phyloP scores from a whole-genome alignment of 768 basidiomycete genomes.

The Boletus subparvulus region DNA sequence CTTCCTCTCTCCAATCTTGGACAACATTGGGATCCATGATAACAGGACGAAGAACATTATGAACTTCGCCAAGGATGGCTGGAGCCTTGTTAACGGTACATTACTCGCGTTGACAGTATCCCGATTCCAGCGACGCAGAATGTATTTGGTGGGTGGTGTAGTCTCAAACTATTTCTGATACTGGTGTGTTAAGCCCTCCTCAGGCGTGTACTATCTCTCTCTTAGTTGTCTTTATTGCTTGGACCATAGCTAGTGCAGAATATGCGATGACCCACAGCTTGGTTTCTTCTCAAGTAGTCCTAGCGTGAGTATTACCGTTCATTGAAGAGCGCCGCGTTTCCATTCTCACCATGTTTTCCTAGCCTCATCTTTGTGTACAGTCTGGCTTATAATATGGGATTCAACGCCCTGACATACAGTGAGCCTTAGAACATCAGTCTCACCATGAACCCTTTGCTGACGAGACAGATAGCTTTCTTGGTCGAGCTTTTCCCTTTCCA shows the following conservation, averaged over 20 bases:
- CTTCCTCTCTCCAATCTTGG: slow-evolving; percentile 12
- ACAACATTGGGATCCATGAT: slow-evolving; percentile 22
- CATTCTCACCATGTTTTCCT: background rate
- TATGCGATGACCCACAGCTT: slow-evolving; percentile 14
- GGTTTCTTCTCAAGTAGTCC: slow-evolving; percentile 3
- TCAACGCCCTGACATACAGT: slow-evolving; percentile 10
- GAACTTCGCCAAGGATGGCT: slow-evolving; percentile 10
- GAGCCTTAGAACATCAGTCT: background rate
- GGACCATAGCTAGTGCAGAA: slow-evolving; percentile 21
- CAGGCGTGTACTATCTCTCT: slow-evolving; percentile 19
- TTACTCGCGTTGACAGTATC: slow-evolving; percentile 4
- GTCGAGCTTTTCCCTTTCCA: slow-evolving; percentile 71
- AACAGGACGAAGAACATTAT: slow-evolving; percentile 18
- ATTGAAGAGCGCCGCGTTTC: background rate
- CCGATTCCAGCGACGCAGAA: slow-evolving; percentile 15
- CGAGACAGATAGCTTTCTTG: slow-evolving; percentile 23
- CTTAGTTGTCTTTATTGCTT: slow-evolving; percentile 12
- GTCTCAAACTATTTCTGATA: background rate
- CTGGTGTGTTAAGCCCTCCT: background rate
- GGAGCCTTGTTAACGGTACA: slow-evolving; percentile 10
- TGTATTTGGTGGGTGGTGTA: slow-evolving; percentile 11
- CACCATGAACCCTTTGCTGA: background rate
- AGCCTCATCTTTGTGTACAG: slow-evolving; percentile 22
- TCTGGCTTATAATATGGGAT: slow-evolving; percentile 16
- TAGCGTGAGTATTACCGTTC: slow-evolving; percentile 3